A percentile compares a stretch with the other conserved stretches of the same genome.
phyloP scores from a whole-genome alignment of 768 basidiomycete species.

The Antrodiella citrinella region DNA sequence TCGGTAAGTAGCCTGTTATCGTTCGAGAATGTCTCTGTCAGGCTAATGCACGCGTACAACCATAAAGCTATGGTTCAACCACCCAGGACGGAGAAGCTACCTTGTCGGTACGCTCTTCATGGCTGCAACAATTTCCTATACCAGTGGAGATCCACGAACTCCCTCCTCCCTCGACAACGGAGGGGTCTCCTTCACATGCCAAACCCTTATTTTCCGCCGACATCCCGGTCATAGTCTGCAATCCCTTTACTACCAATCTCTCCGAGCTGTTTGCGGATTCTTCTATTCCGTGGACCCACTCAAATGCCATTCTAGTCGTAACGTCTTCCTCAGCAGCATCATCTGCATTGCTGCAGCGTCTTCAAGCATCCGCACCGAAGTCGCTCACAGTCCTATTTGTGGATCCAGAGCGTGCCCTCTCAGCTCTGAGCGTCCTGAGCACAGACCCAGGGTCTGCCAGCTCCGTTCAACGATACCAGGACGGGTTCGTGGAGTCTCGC shows the following conservation, averaged over 20 bases:
- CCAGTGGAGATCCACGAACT: constrained; percentile 24
- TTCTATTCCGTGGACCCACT: constrained; percentile 19
- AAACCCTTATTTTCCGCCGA: constrained; percentile 35
- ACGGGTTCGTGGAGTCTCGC: constrained; percentile 51
- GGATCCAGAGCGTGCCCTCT: constrained; percentile 52
- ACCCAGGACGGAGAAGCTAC: neutral
- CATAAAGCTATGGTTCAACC: no score
- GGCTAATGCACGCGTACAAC: no score
- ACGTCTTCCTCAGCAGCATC: neutral
- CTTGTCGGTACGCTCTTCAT: constrained; percentile 37
- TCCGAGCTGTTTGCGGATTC: constrained; percentile 23
- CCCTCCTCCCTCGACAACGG: constrained; percentile 1
- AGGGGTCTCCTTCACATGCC: constrained; percentile 2
- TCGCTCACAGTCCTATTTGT: constrained; percentile 33
- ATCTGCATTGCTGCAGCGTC: neutral
- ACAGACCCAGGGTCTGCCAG: constrained; percentile 35
- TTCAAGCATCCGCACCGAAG: constrained; percentile 12
- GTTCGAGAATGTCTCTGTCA: constrained; percentile 5
- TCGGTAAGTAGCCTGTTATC: constrained; percentile 13
- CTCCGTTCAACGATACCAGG: constrained; percentile 58
- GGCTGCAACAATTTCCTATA: constrained; percentile 47
- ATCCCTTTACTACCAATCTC: constrained; percentile 48
- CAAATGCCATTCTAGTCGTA: constrained; percentile 22
- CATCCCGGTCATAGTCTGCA: constrained; percentile 54
- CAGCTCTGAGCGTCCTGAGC: constrained; percentile 42